Evolutionary conservation across 768 basidiomycete species (phyloP), one percentile per base, ranked within the genome.

Genomic region (Suillus placidus): DNA sequence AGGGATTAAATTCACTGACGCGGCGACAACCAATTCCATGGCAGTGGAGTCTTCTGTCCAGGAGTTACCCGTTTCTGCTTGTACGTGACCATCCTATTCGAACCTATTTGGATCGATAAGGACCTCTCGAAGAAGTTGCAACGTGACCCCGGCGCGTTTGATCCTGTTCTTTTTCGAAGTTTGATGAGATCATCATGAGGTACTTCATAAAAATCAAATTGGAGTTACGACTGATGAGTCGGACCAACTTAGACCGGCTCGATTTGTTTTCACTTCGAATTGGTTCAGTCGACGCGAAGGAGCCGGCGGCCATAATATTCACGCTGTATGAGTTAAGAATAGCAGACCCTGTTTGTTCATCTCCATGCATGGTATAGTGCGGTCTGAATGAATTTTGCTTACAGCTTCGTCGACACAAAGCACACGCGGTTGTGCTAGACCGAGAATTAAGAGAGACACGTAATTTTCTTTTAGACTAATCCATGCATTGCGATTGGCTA

Each of bases 321-420:
- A 47, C n/a, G 42, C 62, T 26, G 30, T 13, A 38, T 43, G 60
- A 2, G 7, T 20, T 16, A 65, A 42, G 26, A 37, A 61, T 61
- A 62, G 61, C 32, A 32, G 30, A 26, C 30, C 35, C 45, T 38
- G 62, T 54, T 26, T 23, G 61, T 63, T 37, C 40, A 54, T 14
- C 40, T 35, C 64, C 60, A 56, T 62, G 64, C 61, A 42, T 65
- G 62, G 68, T 65, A 66, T 68, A 62, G 67, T 58, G 16, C 26
- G 38, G 38, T 26, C 6, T 42, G 40, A 45, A 57, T 57, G 8
- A n/a, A 32, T 23, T 43, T 32, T 58, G 56, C 43, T 64, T 30
- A 42, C 62, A 57, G 62, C 42, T 66, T 30, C 16, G 26, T 18
- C 55, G n/a, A 34, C 16, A n/a, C 55, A 47, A 57, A 64, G 65